Percentiles rank a stretch among this genome's conserved stretches.
Conservation (phyloP, 1,139 yeast species). For the Suhomyces ambrosiae region DNA sequence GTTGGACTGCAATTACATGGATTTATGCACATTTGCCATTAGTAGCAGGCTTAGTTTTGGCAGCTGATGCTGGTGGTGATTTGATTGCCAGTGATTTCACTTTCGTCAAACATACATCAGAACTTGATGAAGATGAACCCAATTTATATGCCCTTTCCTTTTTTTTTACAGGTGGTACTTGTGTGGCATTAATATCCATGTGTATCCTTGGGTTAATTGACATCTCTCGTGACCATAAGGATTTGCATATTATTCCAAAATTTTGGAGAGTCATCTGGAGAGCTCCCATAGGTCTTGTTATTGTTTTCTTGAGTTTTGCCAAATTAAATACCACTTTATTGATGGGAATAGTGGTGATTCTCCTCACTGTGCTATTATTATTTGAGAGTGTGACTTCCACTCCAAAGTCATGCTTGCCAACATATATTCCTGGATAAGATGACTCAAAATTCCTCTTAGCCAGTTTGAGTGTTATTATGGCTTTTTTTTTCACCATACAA, state of each 20-base stretch:
- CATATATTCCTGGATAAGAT: background rate
- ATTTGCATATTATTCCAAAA: slow-evolving; percentile 32
- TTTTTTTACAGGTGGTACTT: slow-evolving; percentile 53
- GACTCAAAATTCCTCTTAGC: too few species aligned
- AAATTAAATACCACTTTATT: slow-evolving; percentile 43
- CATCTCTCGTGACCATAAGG: slow-evolving; percentile 37
- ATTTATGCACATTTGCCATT: slow-evolving; percentile 55
- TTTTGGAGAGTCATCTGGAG: slow-evolving; percentile 45
- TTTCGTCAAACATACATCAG: slow-evolving; percentile 10
- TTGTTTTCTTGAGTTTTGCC: slow-evolving; percentile 49
- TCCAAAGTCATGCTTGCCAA: slow-evolving; percentile 23
- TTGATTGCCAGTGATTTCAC: slow-evolving; percentile 25
- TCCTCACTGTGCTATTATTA: slow-evolving; percentile 33
- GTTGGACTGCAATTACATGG: slow-evolving; percentile 50
- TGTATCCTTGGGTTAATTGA: slow-evolving; percentile 43
- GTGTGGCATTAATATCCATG: slow-evolving; percentile 40
- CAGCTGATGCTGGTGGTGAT: slow-evolving; percentile 68
- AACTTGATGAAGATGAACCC: slow-evolving; percentile 27
- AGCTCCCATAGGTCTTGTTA: slow-evolving; percentile 39
- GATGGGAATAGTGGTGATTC: slow-evolving; percentile 44
- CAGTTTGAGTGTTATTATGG: too few species aligned
- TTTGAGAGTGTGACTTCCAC: slow-evolving; percentile 39
- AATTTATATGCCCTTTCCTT: slow-evolving; percentile 43
- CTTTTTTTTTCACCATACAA: too few species aligned
- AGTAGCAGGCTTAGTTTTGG: slow-evolving; percentile 51